phyloP scores from a whole-genome alignment of 2,329 filamentous ascomycete genomes.

The Cladosporium sp. region DNA sequence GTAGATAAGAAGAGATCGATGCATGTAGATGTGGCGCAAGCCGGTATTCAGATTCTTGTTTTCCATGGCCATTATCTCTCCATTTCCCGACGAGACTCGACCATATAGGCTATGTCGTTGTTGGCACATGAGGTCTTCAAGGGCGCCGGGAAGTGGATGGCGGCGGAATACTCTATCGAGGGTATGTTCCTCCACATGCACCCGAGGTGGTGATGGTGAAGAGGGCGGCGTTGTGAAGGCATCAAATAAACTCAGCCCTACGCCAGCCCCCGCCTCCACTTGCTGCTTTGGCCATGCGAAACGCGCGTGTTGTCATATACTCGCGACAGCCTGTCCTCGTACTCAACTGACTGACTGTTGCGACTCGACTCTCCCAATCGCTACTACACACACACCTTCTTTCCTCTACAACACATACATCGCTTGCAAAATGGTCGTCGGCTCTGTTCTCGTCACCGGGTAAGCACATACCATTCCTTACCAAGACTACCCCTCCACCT shows the following conservation, averaged over 20 bases:
- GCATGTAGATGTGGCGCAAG: conserved; percentile 13
- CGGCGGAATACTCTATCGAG: conserved; percentile 5
- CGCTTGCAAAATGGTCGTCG: conserved; percentile 24
- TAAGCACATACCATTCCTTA: conserved; percentile 9
- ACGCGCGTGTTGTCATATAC: conserved; percentile 16
- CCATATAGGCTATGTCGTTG: background rate
- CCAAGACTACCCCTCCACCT: background rate
- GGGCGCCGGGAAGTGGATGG: conserved; percentile 14
- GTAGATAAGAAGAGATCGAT: conserved; percentile 7
- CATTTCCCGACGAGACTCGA: background rate
- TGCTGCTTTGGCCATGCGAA: background rate
- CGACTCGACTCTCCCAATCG: background rate
- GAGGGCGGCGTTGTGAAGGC: background rate
- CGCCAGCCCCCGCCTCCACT: conserved; percentile 6
- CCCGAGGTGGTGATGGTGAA: conserved; percentile 10
- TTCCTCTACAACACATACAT: background rate
- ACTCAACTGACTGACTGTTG: conserved; percentile 1
- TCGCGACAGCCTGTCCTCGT: background rate
- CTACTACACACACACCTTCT: background rate
- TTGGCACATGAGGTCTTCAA: background rate
- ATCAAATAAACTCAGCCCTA: background rate
- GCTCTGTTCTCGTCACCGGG: conserved; percentile 28
- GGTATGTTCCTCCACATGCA: conserved; percentile 11
- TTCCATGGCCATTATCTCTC: background rate
- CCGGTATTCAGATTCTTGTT: background rate